Percentiles rank a stretch among this genome's conserved stretches.
phyloP scores from a whole-genome alignment of 805 yeast species.

The Wickerhamomyces chaumierensis region DNA sequence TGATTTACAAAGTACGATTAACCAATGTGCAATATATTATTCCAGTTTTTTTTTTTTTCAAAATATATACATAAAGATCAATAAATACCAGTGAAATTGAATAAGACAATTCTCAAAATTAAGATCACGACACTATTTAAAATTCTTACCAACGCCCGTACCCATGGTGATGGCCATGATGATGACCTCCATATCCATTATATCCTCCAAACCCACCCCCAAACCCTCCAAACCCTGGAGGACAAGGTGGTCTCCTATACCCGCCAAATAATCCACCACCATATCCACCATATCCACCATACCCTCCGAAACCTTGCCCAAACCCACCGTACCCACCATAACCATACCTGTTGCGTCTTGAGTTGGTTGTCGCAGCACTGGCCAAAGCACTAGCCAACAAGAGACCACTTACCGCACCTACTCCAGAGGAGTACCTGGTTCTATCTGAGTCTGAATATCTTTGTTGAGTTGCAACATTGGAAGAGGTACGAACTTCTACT shows the following conservation, averaged over 20 bases:
- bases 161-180: background rate
- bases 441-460: constrained; percentile 13
- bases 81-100: too few species aligned
- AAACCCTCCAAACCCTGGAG: constrained; percentile 3
- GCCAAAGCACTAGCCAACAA: constrained; percentile 19
- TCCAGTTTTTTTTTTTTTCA: too few species aligned
- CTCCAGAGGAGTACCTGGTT: constrained; percentile 24
- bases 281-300: background rate
- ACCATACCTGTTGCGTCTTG: background rate
- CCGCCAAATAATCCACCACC: background rate
- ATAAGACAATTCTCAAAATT: too few species aligned
- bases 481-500: background rate
- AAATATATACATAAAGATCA: too few species aligned
- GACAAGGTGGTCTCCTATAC: background rate
- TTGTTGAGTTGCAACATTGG: constrained; percentile 1
- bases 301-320: constrained; percentile 6
- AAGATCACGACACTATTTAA: too few species aligned
- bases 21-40: too few species aligned
- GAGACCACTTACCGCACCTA: constrained; percentile 45
- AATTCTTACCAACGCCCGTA: too few species aligned
- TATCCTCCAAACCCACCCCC: constrained; percentile 1
- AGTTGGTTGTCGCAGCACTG: background rate
- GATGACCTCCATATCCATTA: background rate
- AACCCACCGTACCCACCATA: constrained; percentile 1
- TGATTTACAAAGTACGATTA: too few species aligned